Evolutionary conservation across 208 protist species (phyloP).

Genomic region (Novymonas esmeraldas): DNA sequence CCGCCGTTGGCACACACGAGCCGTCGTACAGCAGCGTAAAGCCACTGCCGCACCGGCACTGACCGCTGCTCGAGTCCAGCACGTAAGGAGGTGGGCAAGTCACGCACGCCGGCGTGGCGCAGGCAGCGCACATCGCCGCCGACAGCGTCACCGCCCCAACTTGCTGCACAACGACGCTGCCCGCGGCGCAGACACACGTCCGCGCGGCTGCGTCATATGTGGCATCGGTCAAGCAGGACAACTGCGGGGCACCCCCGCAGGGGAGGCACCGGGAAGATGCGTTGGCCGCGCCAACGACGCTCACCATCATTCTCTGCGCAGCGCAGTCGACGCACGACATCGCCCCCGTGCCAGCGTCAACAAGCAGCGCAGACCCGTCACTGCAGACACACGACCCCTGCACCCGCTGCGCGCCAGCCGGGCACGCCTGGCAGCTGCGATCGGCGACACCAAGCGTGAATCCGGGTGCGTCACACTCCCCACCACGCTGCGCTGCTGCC

Average conservation of each 20-base stretch:
- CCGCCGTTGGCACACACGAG: constrained; percentile 44
- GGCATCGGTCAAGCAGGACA: constrained; percentile 33
- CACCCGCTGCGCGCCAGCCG: constrained; percentile 17
- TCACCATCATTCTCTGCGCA: constrained; percentile 35
- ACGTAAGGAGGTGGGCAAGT: constrained; percentile 47
- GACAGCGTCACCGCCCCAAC: constrained; percentile 35
- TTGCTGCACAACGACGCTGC: constrained; percentile 41
- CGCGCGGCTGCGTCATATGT: constrained; percentile 30
- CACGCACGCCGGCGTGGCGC: constrained; percentile 28
- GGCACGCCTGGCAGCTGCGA: constrained; percentile 20
- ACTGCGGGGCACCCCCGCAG: constrained; percentile 43
- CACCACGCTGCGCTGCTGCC: neutral
- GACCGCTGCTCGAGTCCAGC: constrained; percentile 8
- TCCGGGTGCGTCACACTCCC: constrained; percentile 7
- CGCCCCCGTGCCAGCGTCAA: constrained; percentile 3
- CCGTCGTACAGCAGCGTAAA: constrained; percentile 61
- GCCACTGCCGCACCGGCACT: constrained; percentile 36
- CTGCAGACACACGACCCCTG: constrained; percentile 31
- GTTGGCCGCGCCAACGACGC: constrained; percentile 25
- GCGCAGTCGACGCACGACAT: constrained; percentile 43
- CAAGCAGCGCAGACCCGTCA: constrained; percentile 31
- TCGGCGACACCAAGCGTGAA: constrained; percentile 20
- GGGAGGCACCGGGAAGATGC: constrained; percentile 41
- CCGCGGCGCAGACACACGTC: constrained; percentile 40
- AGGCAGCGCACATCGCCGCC: constrained; percentile 54